Base-by-base conservation (phyloP, 352 stramenopile genomes). In the Pythium phragmitis region DNA sequence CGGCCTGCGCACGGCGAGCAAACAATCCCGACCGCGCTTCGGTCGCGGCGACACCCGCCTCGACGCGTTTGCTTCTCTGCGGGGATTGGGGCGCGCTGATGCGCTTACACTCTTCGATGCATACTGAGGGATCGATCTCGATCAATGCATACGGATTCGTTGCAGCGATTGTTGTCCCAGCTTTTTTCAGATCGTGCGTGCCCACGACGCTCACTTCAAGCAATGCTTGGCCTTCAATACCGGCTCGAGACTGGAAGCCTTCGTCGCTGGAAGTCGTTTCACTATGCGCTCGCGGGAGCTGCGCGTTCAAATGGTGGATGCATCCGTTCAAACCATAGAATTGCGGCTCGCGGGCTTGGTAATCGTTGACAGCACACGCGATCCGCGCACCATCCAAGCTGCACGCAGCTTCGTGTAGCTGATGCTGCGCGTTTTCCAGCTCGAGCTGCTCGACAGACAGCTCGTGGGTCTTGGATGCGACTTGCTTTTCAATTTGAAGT, bases 251-350 rank as follows among this genome's bases (percentile, higher is more conserved):
- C 57, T 89, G 83, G 60, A 89, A 90, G 0, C 65, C 57, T 68
- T 90, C 80, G 47, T 91, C 82, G 0, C 72, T 71, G 8, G 79
- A 73, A n/a, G 60, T 67, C 28, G 69, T 84, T 28, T 88, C 76
- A n/a, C 69, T 68, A 62, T 89, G 79, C 3, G 83, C 79, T 28
- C 76, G 71, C 7, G 79, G 58, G 42, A 92, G 81, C 48, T 88
- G 80, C 5, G 72, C 68, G 46, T 88, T 87, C 7, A 89, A 61
- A 16, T 85, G 74, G 37, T 92, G 80, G 60, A 92, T 88, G 63
- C 80, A 90, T 11, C 83, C 83, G 50, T 92, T 92, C 45, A 92
- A 80, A 7, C 83, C 83, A 55, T 92, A 92, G 57, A 92, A 92
- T n/a, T 80, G 73, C 3, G 83, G 83, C 12, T 90, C 72, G 4